phyloP scores from a whole-genome alignment of 176 grass and related monocot genomes.

The Aechmea fasciata region DNA sequence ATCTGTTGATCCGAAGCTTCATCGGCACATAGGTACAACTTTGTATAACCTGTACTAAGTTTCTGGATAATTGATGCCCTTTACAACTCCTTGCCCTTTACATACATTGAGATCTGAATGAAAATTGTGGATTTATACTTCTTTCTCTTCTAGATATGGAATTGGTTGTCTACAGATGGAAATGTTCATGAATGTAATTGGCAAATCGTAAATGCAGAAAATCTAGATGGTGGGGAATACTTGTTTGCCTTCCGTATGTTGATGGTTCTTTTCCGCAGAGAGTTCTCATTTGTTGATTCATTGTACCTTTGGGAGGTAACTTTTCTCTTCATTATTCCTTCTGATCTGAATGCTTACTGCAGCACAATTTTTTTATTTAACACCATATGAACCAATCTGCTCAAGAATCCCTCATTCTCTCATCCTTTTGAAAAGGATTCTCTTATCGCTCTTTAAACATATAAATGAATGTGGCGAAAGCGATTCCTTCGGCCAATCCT shows the following conservation, averaged over 20 bases:
- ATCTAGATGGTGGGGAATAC: constrained; percentile 86
- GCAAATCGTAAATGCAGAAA: constrained; percentile 46
- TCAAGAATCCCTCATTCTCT: too few species aligned
- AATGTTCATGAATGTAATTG: constrained; percentile 15
- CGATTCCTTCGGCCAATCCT: background rate
- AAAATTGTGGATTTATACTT: background rate
- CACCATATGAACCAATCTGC: too few species aligned
- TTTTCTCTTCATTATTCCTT: constrained; percentile 4
- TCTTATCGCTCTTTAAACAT: background rate
- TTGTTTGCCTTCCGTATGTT: constrained; percentile 96
- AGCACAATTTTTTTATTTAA: too few species aligned
- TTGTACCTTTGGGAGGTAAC: constrained; percentile 97
- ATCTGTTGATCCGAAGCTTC: constrained; percentile 80
- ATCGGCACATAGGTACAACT: constrained; percentile 75
- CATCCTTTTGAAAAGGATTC: background rate
- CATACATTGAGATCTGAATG: background rate
- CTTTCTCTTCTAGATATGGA: background rate
- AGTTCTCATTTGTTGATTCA: constrained; percentile 85
- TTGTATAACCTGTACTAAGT: constrained; percentile 8
- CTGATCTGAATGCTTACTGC: background rate
- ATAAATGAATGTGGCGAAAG: background rate
- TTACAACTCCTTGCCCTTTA: too few species aligned
- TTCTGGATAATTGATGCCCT: background rate
- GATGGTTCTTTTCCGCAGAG: constrained; percentile 95
- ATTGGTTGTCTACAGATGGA: background rate